These are phyloP conservation scores for Bombardia bombarda DNA, from an alignment of 495 filamentous ascomycete species.

Conservation along the genomic window DNA sequence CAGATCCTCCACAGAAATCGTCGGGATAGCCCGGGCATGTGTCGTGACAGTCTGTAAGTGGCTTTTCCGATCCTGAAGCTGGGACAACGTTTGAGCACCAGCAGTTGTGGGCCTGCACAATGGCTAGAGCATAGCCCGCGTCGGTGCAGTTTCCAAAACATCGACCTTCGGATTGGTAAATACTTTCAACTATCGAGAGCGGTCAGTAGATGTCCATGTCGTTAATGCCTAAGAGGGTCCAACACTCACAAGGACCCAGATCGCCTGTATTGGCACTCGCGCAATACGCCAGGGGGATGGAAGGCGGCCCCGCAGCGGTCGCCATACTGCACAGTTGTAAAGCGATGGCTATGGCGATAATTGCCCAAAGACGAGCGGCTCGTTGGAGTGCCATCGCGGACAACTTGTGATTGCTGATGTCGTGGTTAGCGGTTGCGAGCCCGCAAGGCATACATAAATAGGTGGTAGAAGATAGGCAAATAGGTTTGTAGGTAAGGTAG, in stretches of 20 bases:
- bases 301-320: slow-evolving; percentile 15
- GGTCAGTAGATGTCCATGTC: not conserved
- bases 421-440: too few species aligned
- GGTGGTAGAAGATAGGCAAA: too few species aligned
- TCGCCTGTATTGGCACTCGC: slow-evolving; percentile 32
- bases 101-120: slow-evolving; percentile 29
- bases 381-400: not conserved
- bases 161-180: slow-evolving; percentile 39
- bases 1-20: slow-evolving; percentile 34
- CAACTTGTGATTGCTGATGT: too few species aligned
- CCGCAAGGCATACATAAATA: too few species aligned
- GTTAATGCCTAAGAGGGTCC: not conserved
- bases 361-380: not conserved
- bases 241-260: slow-evolving; percentile 23
- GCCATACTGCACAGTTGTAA: slow-evolving; percentile 7
- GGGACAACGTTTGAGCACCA: slow-evolving; percentile 39
- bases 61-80: slow-evolving; percentile 19
- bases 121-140: slow-evolving; percentile 27
- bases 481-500: too few species aligned
- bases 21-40: slow-evolving; percentile 33
- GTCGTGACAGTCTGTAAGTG: slow-evolving; percentile 21
- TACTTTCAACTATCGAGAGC: slow-evolving; percentile 22
- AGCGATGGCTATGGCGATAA: slow-evolving; percentile 3
- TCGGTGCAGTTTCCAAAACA: slow-evolving; percentile 30
- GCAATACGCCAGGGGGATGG: slow-evolving; percentile 30